These are phyloP conservation scores for Chondrus crispus DNA, from an alignment of 23 red algal species.

Conservation along the genomic window DNA sequence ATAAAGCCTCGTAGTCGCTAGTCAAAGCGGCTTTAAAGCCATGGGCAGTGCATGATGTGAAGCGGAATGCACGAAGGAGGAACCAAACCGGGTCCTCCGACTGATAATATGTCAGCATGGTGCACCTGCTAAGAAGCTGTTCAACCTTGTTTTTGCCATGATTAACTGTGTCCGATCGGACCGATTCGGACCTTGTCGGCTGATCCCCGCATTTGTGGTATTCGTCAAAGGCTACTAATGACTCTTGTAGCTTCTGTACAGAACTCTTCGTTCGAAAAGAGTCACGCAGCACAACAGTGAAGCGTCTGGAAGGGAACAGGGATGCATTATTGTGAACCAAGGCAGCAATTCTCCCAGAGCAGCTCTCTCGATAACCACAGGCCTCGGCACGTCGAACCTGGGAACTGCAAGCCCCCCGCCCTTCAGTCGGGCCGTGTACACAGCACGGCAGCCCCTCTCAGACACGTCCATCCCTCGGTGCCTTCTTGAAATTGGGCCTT, in stretches of 20 bases:
- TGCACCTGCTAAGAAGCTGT: background rate
- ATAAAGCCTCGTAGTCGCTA: background rate
- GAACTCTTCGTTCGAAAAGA: background rate
- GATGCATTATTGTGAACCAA: background rate
- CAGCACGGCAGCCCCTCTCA: background rate
- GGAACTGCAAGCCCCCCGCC: background rate
- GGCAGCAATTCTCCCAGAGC: background rate
- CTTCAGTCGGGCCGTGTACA: background rate
- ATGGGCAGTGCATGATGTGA: background rate
- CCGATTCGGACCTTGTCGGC: background rate
- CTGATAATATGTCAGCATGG: background rate
- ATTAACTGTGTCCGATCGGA: too few species aligned
- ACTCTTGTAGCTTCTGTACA: background rate
- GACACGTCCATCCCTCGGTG: background rate
- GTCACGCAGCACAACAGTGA: background rate
- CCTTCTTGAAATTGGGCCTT: background rate
- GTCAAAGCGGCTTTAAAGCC: background rate
- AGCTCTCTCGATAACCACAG: background rate
- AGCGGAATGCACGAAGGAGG: background rate
- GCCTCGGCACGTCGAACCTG: background rate
- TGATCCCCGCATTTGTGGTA: background rate
- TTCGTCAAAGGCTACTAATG: background rate
- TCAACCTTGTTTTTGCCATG: too few species aligned
- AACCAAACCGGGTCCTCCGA: background rate
- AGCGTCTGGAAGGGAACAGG: background rate